Base-by-base conservation (phyloP, 495 filamentous ascomycete species). In the Ramalina intermedia region DNA sequence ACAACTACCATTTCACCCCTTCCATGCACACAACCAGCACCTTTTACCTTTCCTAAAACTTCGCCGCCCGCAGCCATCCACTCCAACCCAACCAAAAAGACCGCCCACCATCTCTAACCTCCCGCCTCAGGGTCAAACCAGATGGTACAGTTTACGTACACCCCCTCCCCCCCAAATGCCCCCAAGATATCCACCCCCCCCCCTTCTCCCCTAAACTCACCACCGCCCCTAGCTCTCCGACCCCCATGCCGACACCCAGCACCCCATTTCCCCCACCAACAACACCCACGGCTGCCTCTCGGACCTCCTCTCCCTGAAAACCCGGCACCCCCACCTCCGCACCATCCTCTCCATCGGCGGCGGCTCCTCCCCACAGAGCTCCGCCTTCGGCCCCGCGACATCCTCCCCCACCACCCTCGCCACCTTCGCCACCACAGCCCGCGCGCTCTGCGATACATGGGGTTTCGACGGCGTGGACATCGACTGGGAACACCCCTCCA, bases 391-490 rank as follows among this genome's bases (percentile, higher is more conserved):
- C 2, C 2, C 4, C 23, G 23, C 23, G 23, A 23, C 23, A 23
- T 78, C 87, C 57, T 78, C 78, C 53, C 93, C 76, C 72, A 62
- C 66, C 71, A 20, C 60, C 73, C 17, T 61, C 72, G 1, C 66
- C 50, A 82, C 69, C 46, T 91, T 94, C 66, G 85, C 76, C 12
- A 71, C 72, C 33, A 81, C 79, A n/a, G 82, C 82, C 8, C 73
- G 73, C 45, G 76, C 72, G 17, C 63, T 94, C 50, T 79, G 90
- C 7, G 77, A 87, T 49, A 71, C 79, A 37, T 89, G 81, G 41
- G 81, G 78, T 2, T 67, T 95, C 2, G 85, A 95, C 63, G 88
- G 88, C 3, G 81, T 95, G 52, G 88, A 95, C 61, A 88, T 95
- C 57, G 88, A 90, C 57, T 95, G 88, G 88, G 86, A 94, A 59